A percentile compares a stretch with the other conserved stretches of the same genome.
These are phyloP conservation scores for Chaetomium strumarium DNA, from an alignment of 2,329 filamentous ascomycete species.

Conservation along the genomic window DNA sequence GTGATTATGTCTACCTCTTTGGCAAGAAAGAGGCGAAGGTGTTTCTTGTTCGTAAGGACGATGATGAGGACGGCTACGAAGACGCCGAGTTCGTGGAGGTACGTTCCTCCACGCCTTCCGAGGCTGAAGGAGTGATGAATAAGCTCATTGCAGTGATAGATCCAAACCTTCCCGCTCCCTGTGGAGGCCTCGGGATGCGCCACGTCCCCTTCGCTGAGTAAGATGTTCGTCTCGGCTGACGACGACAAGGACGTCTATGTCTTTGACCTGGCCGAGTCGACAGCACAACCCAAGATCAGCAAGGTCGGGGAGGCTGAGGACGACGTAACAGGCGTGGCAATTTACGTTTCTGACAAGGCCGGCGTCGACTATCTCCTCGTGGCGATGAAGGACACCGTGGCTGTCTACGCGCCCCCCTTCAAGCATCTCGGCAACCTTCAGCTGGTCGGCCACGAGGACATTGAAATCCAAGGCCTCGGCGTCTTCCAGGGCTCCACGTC, in stretches of 20 bases:
- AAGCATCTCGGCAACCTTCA: slow-evolving; percentile 10
- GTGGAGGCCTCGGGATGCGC: slow-evolving; percentile 13
- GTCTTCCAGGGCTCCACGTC: slow-evolving; percentile 8
- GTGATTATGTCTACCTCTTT: slow-evolving; percentile 14
- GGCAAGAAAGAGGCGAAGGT: slow-evolving; percentile 11
- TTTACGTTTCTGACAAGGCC: slow-evolving; percentile 6
- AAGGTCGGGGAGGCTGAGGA: slow-evolving; percentile 11
- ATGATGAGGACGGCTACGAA: not conserved
- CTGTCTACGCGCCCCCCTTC: slow-evolving; percentile 11
- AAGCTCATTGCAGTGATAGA: not conserved
- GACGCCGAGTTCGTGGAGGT: slow-evolving; percentile 7
- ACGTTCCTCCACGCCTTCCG: not conserved
- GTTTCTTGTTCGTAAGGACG: slow-evolving; percentile 5
- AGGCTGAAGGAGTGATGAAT: too few relatives aligned
- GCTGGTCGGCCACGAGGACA: slow-evolving; percentile 8
- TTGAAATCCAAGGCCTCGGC: slow-evolving; percentile 11
- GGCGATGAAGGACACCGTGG: slow-evolving; percentile 9
- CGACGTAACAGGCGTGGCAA: slow-evolving; percentile 11
- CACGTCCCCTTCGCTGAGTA: slow-evolving; percentile 2
- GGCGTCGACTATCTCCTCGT: slow-evolving; percentile 11
- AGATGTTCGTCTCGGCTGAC: slow-evolving; percentile 14
- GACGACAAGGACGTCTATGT: slow-evolving; percentile 15
- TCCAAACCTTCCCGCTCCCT: slow-evolving; percentile 9
- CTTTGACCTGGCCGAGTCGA: slow-evolving; percentile 9
- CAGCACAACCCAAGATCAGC: not conserved